phyloP scores from a whole-genome alignment of 2,329 filamentous ascomycete genomes.

The Fusarium sp. region DNA sequence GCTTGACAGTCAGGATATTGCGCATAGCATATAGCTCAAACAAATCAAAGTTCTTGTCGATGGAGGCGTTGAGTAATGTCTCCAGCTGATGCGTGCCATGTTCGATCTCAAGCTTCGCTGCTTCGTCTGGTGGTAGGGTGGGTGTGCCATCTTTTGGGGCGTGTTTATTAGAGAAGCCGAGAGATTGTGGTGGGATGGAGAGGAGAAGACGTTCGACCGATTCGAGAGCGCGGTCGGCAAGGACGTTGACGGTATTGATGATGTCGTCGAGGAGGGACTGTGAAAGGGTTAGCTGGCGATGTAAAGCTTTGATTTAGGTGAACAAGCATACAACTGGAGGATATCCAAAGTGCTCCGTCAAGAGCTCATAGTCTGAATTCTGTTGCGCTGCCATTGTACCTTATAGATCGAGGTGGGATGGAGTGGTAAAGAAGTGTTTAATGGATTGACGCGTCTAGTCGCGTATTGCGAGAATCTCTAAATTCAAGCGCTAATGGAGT shows the following conservation, averaged over 20 bases:
- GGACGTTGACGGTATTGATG: constrained; percentile 95
- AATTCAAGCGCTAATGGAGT: constrained; percentile 10
- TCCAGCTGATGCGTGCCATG: constrained; percentile 88
- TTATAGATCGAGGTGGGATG: constrained; percentile 7
- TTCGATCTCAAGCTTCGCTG: constrained; percentile 78
- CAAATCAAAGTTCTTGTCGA: constrained; percentile 87
- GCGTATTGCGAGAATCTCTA: constrained; percentile 20
- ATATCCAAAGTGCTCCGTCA: constrained; percentile 96
- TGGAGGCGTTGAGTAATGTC: constrained; percentile 82
- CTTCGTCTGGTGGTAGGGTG: constrained; percentile 57
- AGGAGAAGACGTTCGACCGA: constrained; percentile 87
- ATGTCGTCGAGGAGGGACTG: constrained; percentile 97
- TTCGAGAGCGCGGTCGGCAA: constrained; percentile 90
- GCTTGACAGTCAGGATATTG: constrained; percentile 80
- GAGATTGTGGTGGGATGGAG: constrained; percentile 76
- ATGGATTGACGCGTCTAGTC: constrained; percentile 37
- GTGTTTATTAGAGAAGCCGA: constrained; percentile 79
- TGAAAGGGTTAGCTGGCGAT: not conserved
- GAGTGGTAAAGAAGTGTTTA: constrained; percentile 1
- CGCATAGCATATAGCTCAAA: constrained; percentile 91
- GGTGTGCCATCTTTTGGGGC: constrained; percentile 53
- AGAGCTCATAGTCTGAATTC: constrained; percentile 72
- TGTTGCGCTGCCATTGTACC: constrained; percentile 52
- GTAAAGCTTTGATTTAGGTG: not conserved
- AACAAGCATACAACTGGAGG: constrained; percentile 85